A percentile compares a stretch with the other conserved stretches of the same genome.
Evolutionary conservation across 2,329 filamentous ascomycete species (phyloP).

Genomic region (Aphanoascus verrucosus): DNA sequence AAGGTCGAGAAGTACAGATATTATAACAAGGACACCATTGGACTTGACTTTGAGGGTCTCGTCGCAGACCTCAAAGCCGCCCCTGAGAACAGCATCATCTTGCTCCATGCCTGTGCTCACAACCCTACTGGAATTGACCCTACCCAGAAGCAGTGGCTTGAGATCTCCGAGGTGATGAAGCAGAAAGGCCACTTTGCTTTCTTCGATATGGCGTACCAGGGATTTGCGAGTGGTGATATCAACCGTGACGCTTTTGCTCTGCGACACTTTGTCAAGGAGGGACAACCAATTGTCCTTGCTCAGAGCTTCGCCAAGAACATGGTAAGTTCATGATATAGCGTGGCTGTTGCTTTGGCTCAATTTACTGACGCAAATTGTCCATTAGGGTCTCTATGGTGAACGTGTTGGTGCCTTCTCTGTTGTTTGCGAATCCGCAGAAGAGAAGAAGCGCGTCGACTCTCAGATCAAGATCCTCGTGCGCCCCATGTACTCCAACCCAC

Average conservation of each 20-base stretch:
- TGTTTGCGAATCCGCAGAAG: conserved; percentile 70
- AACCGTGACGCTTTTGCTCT: conserved; percentile 89
- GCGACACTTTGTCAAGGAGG: conserved; percentile 84
- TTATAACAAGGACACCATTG: conserved; percentile 98
- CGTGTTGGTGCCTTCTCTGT: conserved; percentile 95
- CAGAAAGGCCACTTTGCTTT: conserved; percentile 81
- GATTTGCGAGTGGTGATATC: conserved; percentile 86
- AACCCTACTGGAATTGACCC: conserved; percentile 97
- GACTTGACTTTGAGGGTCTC: conserved; percentile 92
- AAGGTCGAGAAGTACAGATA: conserved; percentile 93
- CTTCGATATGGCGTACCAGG: conserved; percentile 99
- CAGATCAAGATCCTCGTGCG: conserved; percentile 98
- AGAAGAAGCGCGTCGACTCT: conserved; percentile 92
- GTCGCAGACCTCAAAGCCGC: conserved; percentile 80
- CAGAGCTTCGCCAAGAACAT: conserved; percentile 99
- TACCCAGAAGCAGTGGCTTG: conserved; percentile 79
- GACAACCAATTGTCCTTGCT: conserved; percentile 75
- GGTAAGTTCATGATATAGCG: conserved; percentile 41
- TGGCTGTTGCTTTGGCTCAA: not conserved
- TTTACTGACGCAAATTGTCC: not conserved
- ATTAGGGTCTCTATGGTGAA: conserved; percentile 88
- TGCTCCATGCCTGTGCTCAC: conserved; percentile 95
- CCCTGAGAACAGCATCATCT: conserved; percentile 74
- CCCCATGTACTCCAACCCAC: conserved; percentile 95
- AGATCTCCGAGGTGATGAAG: conserved; percentile 82